Evolutionary conservation across 2,329 filamentous ascomycete genomes (phyloP).

Genomic region (Sclerotiophoma versabilis): DNA sequence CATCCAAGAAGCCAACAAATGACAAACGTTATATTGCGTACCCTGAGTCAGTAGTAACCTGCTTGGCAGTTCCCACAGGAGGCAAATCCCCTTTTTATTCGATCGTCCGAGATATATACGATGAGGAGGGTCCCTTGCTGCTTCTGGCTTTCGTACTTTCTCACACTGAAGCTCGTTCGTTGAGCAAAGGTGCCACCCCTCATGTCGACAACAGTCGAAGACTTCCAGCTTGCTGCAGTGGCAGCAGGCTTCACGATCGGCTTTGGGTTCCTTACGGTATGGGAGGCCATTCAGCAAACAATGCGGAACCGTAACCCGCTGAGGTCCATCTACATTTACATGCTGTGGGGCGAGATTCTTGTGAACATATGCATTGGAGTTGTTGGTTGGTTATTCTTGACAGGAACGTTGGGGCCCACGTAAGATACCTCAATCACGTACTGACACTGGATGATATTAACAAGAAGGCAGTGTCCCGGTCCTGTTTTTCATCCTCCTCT

Average conservation of each 20-base stretch:
- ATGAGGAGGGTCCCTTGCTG: neutral
- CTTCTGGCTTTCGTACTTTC: neutral
- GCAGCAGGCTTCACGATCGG: conserved; percentile 48
- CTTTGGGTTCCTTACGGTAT: conserved; percentile 44
- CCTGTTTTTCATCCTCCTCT: conserved; percentile 43
- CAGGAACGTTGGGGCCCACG: conserved; percentile 39
- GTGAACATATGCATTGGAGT: conserved; percentile 41
- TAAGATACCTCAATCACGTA: conserved; percentile 15
- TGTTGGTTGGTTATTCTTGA: conserved; percentile 43
- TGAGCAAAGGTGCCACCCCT: conserved; percentile 9
- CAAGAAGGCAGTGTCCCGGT: conserved; percentile 31
- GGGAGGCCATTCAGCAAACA: conserved; percentile 48
- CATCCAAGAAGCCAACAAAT: conserved; percentile 14
- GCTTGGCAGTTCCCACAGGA: conserved; percentile 11
- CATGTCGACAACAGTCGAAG: conserved; percentile 34
- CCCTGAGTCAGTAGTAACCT: conserved; percentile 9
- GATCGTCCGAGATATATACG: conserved; percentile 12
- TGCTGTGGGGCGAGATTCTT: conserved; percentile 46
- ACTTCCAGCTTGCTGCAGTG: conserved; percentile 41
- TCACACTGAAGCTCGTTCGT: conserved; percentile 3
- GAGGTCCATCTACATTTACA: conserved; percentile 45
- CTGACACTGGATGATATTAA: conserved; percentile 1
- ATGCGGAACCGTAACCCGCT: conserved; percentile 44
- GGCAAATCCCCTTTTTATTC: conserved; percentile 13
- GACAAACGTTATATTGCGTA: conserved; percentile 7